phyloP scores from a whole-genome alignment of 2,329 filamentous ascomycete species.

The Conoideocrella luteorostrata region DNA sequence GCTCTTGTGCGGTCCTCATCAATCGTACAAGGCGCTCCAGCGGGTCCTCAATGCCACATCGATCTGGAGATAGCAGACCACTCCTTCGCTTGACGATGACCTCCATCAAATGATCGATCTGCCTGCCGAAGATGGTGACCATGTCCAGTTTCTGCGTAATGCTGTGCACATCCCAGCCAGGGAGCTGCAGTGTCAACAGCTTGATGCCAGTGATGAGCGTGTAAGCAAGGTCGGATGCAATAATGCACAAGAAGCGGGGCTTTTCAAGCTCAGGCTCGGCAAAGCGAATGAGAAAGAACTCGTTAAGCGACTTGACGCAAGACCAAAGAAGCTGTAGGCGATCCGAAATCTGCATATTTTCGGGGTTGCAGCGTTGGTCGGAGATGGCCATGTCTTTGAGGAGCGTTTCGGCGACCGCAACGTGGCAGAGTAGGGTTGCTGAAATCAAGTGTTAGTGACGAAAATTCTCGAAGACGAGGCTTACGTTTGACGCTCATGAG shows the following conservation, averaged over 20 bases:
- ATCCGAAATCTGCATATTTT: slow-evolving; percentile 28
- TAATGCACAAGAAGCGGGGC: slow-evolving; percentile 36
- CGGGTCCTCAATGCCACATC: slow-evolving; percentile 20
- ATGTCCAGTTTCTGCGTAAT: slow-evolving; percentile 28
- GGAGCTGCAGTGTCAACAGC: slow-evolving; percentile 37
- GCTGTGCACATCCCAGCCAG: slow-evolving; percentile 38
- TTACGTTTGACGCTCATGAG: neutral
- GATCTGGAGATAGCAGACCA: slow-evolving; percentile 15
- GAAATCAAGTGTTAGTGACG: neutral
- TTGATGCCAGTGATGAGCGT: slow-evolving; percentile 39
- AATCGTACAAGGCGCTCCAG: slow-evolving; percentile 25
- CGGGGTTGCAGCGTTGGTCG: slow-evolving; percentile 25
- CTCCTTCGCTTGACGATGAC: slow-evolving; percentile 23
- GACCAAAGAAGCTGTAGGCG: slow-evolving; percentile 40
- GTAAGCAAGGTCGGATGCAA: slow-evolving; percentile 41
- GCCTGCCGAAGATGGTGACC: slow-evolving; percentile 16
- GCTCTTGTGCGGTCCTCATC: slow-evolving; percentile 22
- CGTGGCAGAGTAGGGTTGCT: slow-evolving; percentile 36
- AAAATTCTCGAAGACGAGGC: too few relatives aligned
- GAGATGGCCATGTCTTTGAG: slow-evolving; percentile 41
- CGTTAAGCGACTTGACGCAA: slow-evolving; percentile 33
- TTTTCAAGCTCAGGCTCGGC: slow-evolving; percentile 22
- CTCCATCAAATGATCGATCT: slow-evolving; percentile 23
- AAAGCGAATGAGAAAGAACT: slow-evolving; percentile 34
- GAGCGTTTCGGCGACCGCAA: slow-evolving; percentile 39